Conservation (phyloP, 179 eudicot genomes). For the Nepenthes alata region DNA sequence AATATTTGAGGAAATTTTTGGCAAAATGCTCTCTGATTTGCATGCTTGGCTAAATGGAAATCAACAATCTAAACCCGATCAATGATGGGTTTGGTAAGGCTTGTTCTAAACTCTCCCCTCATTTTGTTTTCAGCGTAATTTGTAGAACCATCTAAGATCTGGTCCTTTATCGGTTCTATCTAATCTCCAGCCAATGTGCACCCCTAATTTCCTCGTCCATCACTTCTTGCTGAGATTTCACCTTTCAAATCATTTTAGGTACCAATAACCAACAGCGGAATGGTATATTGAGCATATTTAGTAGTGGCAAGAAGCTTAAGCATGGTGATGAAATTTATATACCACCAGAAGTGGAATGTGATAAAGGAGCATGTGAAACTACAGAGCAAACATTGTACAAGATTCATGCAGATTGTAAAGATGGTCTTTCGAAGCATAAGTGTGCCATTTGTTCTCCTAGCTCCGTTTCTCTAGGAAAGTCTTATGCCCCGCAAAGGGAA, state of each 20-base stretch:
- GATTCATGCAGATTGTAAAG: conserved; percentile 12
- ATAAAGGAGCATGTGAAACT: conserved; percentile 15
- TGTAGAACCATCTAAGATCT: too few relatives aligned
- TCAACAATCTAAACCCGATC: too few relatives aligned
- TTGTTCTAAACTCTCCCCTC: too few relatives aligned
- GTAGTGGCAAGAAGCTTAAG: conserved; percentile 20
- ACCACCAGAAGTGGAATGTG: conserved; percentile 11
- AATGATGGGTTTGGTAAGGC: too few relatives aligned
- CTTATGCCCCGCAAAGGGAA: conserved; percentile 8
- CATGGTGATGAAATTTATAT: conserved; percentile 8
- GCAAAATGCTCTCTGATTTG: too few relatives aligned
- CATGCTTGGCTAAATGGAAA: too few relatives aligned
- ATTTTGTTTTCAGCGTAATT: too few relatives aligned
- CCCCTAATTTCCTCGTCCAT: neutral
- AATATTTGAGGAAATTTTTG: too few relatives aligned
- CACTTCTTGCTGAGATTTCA: conserved; percentile 1
- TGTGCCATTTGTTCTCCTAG: conserved; percentile 50
- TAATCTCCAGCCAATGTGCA: neutral
- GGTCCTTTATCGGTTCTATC: too few relatives aligned
- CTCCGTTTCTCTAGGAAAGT: conserved; percentile 11
- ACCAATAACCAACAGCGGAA: conserved; percentile 22
- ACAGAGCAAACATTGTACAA: conserved; percentile 18
- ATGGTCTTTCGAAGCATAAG: conserved; percentile 16
- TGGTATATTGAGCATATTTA: conserved; percentile 34
- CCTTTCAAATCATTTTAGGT: conserved; percentile 27